These are phyloP conservation scores for Cercospora beticola DNA, from an alignment of 2,329 filamentous ascomycete species.

Conservation along the genomic window DNA sequence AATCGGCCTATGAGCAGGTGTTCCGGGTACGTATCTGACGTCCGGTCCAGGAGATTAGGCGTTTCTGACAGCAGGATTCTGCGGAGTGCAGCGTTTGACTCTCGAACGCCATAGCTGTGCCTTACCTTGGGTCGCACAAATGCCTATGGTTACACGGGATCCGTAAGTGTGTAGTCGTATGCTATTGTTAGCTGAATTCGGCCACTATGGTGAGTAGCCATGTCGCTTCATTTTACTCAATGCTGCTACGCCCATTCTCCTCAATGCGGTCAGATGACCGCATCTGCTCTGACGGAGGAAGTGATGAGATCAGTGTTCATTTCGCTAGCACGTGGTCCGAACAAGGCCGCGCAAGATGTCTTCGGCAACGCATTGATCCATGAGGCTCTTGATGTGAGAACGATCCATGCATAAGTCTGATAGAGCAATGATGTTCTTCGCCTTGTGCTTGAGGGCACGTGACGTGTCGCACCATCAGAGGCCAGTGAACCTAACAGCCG, in stretches of 20 bases:
- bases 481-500: constrained; percentile 1
- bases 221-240: background rate
- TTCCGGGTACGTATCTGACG: background rate
- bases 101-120: background rate
- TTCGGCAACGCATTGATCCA: background rate
- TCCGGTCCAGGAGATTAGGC: background rate
- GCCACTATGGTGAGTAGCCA: background rate
- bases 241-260: background rate
- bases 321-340: background rate
- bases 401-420: background rate
- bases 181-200: background rate
- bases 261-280: background rate
- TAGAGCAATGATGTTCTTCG: background rate
- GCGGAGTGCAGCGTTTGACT: background rate
- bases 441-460: background rate
- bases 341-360: background rate
- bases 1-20: background rate
- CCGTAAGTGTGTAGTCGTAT: background rate
- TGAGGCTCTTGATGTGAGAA: background rate
- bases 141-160: background rate
- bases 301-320: background rate
- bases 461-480: background rate
- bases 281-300: background rate
- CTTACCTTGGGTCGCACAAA: background rate
- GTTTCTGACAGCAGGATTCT: background rate